Conservation (phyloP, 192 early-diverging fungal genomes). For the Paraglomus occultum region DNA sequence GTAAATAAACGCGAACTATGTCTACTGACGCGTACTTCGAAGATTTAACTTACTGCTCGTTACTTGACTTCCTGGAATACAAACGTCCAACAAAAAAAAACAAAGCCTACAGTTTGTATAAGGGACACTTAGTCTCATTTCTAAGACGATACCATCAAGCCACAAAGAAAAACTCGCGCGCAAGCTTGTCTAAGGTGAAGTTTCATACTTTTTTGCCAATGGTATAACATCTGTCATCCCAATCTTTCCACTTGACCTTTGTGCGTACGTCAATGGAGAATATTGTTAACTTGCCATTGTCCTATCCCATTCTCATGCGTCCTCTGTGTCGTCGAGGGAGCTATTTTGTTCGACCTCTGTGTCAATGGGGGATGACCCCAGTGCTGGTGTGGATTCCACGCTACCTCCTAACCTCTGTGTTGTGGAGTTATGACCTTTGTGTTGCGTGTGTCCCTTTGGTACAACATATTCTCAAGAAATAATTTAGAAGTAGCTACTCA, state of each 20-base stretch:
- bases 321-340: neutral
- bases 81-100: constrained; percentile 1
- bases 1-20: too few relatives aligned
- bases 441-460: too few relatives aligned
- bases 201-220: too few relatives aligned
- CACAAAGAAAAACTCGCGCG: neutral
- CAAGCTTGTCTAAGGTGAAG: neutral
- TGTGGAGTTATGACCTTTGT: constrained; percentile 13
- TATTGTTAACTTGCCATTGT: too few relatives aligned
- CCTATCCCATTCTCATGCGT: constrained; percentile 9
- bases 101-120: constrained; percentile 10
- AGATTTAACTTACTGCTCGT: constrained; percentile 12
- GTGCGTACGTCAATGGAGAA: too few relatives aligned
- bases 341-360: constrained; percentile 9
- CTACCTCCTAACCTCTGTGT: constrained; percentile 14
- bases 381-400: constrained; percentile 10
- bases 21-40: constrained; percentile 13
- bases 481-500: too few relatives aligned
- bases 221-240: too few relatives aligned
- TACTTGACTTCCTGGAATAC: constrained; percentile 5
- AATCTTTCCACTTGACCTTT: too few relatives aligned
- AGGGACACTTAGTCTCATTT: constrained; percentile 12
- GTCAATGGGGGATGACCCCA: constrained; percentile 10
- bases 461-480: too few relatives aligned
- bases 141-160: constrained; percentile 2